Conservation (phyloP, 2,329 filamentous ascomycete species). For the Cercospora sojina region DNA sequence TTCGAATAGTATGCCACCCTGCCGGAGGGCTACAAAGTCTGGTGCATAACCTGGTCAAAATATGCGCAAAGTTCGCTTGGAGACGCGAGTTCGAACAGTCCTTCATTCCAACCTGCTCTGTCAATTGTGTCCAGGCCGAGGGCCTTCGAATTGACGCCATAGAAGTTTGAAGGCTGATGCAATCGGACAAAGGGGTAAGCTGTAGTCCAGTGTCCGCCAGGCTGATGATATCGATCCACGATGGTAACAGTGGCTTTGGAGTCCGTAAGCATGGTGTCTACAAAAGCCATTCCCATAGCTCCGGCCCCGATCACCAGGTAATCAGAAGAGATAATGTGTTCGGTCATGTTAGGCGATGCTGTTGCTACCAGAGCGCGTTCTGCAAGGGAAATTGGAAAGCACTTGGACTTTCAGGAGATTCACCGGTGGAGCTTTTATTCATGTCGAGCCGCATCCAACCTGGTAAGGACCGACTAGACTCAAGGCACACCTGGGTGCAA, state of each 20-base stretch:
- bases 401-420: neutral
- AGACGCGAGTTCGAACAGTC: conserved; percentile 22
- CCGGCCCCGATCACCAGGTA: neutral
- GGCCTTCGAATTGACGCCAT: conserved; percentile 27
- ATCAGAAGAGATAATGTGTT: neutral
- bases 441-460: neutral
- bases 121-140: conserved; percentile 22
- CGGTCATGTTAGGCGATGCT: neutral
- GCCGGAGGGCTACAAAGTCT: conserved; percentile 24
- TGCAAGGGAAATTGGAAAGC: neutral
- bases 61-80: conserved; percentile 21
- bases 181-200: conserved; percentile 28
- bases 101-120: conserved; percentile 25
- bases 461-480: neutral
- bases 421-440: neutral
- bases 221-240: conserved; percentile 15
- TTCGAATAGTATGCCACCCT: conserved; percentile 24
- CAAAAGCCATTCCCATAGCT: neutral
- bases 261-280: neutral
- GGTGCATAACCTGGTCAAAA: conserved; percentile 21
- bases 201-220: conserved; percentile 27
- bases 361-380: neutral
- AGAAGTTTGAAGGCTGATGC: conserved; percentile 26
- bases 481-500: neutral
- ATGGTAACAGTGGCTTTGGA: neutral